These are phyloP conservation scores for Erythrophleum fordii DNA, from an alignment of 306 rosid genomes.

Conservation along the genomic window DNA sequence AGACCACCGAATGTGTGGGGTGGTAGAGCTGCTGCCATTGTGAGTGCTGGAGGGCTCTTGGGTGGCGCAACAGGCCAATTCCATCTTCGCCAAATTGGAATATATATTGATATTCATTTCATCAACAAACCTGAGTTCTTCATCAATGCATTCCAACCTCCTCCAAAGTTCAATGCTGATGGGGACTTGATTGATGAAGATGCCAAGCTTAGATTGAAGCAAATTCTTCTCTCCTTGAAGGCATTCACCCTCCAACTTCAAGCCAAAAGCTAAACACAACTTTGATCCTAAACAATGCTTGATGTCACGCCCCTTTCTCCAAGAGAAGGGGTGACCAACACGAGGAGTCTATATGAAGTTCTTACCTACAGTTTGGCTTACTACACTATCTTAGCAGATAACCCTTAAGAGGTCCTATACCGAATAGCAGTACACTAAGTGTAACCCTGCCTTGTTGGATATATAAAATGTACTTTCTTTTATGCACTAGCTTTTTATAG, in stretches of 20 bases:
- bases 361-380: too few relatives aligned
- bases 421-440: too few relatives aligned
- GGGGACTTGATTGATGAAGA: conserved; percentile 57
- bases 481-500: too few relatives aligned
- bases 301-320: too few relatives aligned
- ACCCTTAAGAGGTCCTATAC: too few relatives aligned
- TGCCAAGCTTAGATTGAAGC: conserved; percentile 38
- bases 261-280: not conserved
- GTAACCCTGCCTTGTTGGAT: too few relatives aligned
- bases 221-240: conserved; percentile 49
- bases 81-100: conserved; percentile 70
- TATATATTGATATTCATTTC: conserved; percentile 67
- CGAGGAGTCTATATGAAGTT: too few relatives aligned
- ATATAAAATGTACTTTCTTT: too few relatives aligned
- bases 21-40: conserved; percentile 53
- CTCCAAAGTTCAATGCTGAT: conserved; percentile 48
- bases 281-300: too few relatives aligned
- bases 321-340: too few relatives aligned
- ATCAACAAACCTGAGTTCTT: conserved; percentile 64
- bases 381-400: too few relatives aligned
- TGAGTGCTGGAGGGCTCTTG: not conserved
- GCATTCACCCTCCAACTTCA: conserved; percentile 46
- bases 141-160: conserved; percentile 53
- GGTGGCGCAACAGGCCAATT: conserved; percentile 60
- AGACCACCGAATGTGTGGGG: conserved; percentile 67